Evolutionary conservation across 2,329 filamentous ascomycete species (phyloP).

Genomic region (Calonectria crousiana): DNA sequence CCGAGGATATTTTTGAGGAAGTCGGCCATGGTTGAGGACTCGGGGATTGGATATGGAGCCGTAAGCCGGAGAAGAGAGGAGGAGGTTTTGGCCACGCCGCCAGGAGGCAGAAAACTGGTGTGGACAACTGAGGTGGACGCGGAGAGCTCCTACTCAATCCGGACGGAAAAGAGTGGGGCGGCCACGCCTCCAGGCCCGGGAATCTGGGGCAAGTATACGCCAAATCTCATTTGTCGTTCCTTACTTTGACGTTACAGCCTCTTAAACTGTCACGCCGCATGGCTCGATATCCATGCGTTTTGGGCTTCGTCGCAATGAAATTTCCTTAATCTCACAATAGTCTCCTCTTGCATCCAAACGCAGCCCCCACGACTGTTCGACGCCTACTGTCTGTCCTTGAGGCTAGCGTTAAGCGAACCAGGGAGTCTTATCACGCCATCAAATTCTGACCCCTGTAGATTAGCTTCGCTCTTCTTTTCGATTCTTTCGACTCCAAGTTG

Average conservation of each 20-base stretch:
- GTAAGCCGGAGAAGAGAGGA: constrained; percentile 27
- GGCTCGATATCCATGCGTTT: background rate
- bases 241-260: background rate
- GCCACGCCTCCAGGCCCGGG: constrained; percentile 28
- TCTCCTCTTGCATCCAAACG: background rate
- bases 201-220: constrained; percentile 37
- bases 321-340: background rate
- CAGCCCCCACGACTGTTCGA: background rate
- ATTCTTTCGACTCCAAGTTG: background rate
- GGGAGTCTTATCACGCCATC: constrained; percentile 15
- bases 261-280: background rate
- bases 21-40: constrained; percentile 62
- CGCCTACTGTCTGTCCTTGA: background rate
- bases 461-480: background rate
- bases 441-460: constrained; percentile 3
- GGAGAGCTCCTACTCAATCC: constrained; percentile 41
- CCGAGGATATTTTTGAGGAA: constrained; percentile 78
- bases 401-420: background rate
- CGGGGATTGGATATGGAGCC: constrained; percentile 35
- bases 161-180: constrained; percentile 33
- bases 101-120: constrained; percentile 43
- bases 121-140: constrained; percentile 22
- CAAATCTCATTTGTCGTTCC: constrained; percentile 7
- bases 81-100: constrained; percentile 39
- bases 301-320: too few species aligned